Evolutionary conservation across 306 rosid species (phyloP).

Genomic region (Spatholobus suberectus): DNA sequence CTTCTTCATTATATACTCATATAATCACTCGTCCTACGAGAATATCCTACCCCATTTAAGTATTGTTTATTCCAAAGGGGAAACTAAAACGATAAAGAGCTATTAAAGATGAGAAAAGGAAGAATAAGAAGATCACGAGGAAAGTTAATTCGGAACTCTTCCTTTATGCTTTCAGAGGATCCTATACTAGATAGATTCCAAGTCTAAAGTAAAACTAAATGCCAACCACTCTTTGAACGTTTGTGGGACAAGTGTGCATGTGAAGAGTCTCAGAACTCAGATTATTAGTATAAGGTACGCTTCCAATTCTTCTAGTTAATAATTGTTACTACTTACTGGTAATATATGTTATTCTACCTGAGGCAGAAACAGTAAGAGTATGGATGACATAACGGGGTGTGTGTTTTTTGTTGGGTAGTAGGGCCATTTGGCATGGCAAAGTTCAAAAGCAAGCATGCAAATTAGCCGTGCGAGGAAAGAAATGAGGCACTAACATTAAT

Average conservation of each 20-base stretch:
- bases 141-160: background rate
- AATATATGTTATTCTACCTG: constrained; percentile 31
- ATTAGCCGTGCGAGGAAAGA: constrained; percentile 10
- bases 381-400: constrained; percentile 19
- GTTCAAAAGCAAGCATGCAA: constrained; percentile 28
- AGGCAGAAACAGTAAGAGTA: constrained; percentile 29
- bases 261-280: constrained; percentile 36
- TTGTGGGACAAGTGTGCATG: constrained; percentile 51
- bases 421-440: constrained; percentile 25
- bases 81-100: background rate
- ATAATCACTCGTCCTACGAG: constrained; percentile 22
- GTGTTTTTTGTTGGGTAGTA: constrained; percentile 30
- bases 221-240: constrained; percentile 42
- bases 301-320: constrained; percentile 34
- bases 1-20: constrained; percentile 29
- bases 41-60: background rate
- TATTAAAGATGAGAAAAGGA: background rate
- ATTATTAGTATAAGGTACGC: constrained; percentile 24
- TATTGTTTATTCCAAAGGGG: background rate
- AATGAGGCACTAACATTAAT: constrained; percentile 16
- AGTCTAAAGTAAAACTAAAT: constrained; percentile 43
- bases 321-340: constrained; percentile 1
- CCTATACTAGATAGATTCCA: constrained; percentile 19
- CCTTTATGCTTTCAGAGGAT: constrained; percentile 26
- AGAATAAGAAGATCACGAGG: background rate